Evolutionary conservation across 495 filamentous ascomycete genomes (phyloP).

Genomic region (Aspergillus asperescens): DNA sequence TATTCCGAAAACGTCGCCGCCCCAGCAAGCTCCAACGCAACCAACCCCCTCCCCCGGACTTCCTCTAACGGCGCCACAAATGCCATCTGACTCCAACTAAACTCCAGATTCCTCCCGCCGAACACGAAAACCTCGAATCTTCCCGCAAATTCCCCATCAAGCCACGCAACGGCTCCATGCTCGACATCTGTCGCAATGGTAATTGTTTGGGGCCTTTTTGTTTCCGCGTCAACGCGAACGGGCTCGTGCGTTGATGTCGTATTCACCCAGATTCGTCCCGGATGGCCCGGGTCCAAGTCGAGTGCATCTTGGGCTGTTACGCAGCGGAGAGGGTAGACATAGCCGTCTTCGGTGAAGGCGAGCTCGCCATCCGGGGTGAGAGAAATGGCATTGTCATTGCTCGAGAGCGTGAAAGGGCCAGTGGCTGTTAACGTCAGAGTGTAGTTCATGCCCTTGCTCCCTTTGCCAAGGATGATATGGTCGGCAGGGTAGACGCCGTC

Average conservation of each 20-base stretch:
- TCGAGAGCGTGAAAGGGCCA: conserved; percentile 41
- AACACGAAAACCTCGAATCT: conserved; percentile 53
- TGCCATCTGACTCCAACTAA: conserved; percentile 55
- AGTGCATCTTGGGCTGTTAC: conserved; percentile 23
- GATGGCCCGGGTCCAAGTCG: conserved; percentile 19
- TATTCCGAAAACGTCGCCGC: not conserved
- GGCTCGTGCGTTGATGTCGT: conserved; percentile 27
- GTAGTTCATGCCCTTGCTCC: conserved; percentile 52
- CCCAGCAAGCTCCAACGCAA: not conserved
- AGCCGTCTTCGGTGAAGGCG: conserved; percentile 44
- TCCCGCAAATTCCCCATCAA: conserved; percentile 39
- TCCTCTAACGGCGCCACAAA: conserved; percentile 48
- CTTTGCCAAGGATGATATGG: conserved; percentile 25
- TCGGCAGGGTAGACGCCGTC: not conserved
- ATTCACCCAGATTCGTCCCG: conserved; percentile 32
- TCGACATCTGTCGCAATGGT: conserved; percentile 35
- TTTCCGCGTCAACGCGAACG: conserved; percentile 13
- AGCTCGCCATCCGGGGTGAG: conserved; percentile 30
- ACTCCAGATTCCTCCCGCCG: conserved; percentile 44
- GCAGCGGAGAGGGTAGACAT: conserved; percentile 47
- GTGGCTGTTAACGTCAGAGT: conserved; percentile 34
- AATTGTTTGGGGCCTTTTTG: conserved; percentile 13
- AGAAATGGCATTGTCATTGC: conserved; percentile 30
- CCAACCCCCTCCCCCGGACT: conserved; percentile 5
- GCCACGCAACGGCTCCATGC: conserved; percentile 45